Base-by-base conservation (phyloP, 208 protist genomes). In the Sergeia podlipaevii region DNA sequence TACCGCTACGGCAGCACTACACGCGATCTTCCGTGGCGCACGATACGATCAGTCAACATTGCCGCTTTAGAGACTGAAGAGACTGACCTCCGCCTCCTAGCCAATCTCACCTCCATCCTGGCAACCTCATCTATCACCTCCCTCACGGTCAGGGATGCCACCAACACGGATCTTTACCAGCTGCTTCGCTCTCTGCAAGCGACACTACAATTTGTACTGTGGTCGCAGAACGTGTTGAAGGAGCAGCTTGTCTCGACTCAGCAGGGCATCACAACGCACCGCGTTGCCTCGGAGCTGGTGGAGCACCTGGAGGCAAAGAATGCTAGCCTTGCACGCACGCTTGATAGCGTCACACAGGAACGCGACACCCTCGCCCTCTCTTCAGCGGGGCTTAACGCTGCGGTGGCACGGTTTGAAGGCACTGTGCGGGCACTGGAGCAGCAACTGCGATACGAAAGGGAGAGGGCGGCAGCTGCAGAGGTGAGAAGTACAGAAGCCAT, bases 181-280 rank as follows among this genome's bases (percentile, higher is more conserved):
- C 74, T 91, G 3, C 27, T 82, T 0, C 61, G 74, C 37, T 67
- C 81, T 6, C 45, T 91, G 41, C 88, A 95, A 54, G 56, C 73
- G 3, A 53, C 67, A 15, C 63, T 95, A 32, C 88, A 95, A 70
- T 95, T 95, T 39, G 37, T 74, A 2, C 66, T 95, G 32, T 85
- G 74, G 73, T 91, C 88, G n/a, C 88, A 92, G 63, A 67, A 71
- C 3, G 56, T 95, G 6, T 54, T 95, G 38, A 80, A 85, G 55
- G 74, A 73, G 33, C 70, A 84, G 61, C 46, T 89, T 32, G 48
- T 76, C 33, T 71, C 77, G 38, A 43, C 57, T 30, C 82, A 89
- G 64, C 66, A 71, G 8, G 39, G 34, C 11, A 49, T 64, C 8
- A 49, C 71, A n/a, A 71, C 71, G n/a, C 30, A 42, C 53, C 58